phyloP scores from a whole-genome alignment of 1,139 yeast species.

The Groenewaldozyma auringiensis region DNA sequence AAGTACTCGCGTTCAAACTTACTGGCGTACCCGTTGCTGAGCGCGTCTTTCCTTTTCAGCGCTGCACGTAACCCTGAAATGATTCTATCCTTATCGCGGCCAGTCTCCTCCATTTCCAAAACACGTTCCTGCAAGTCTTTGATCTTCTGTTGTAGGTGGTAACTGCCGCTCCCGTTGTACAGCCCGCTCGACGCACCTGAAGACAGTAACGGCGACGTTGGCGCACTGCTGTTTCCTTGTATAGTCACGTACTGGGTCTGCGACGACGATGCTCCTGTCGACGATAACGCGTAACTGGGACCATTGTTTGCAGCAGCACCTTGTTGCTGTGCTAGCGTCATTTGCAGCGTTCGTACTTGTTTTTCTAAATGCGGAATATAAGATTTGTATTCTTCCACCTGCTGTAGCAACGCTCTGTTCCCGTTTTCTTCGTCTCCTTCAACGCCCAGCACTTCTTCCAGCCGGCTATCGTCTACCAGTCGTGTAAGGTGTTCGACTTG shows the following conservation, averaged over 20 bases:
- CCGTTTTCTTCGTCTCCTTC: constrained; percentile 10
- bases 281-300: no score
- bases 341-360: constrained; percentile 32
- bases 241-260: background rate
- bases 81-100: constrained; percentile 67
- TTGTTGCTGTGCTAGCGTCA: constrained; percentile 7
- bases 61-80: constrained; percentile 51
- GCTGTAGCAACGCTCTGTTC: constrained; percentile 11
- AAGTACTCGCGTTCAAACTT: background rate
- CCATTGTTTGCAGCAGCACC: background rate
- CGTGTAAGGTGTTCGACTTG: constrained; percentile 62
- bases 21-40: background rate
- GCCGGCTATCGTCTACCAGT: constrained; percentile 49
- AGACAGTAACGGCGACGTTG: background rate
- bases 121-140: constrained; percentile 68
- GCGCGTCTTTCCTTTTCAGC: constrained; percentile 21
- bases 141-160: constrained; percentile 28
- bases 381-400: constrained; percentile 55
- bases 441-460: constrained; percentile 37
- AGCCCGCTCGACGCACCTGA: constrained; percentile 6
- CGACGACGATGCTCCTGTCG: background rate
- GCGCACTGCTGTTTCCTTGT: constrained; percentile 1
- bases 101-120: constrained; percentile 50
- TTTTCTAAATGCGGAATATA: constrained; percentile 58
- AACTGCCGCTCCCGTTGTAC: constrained; percentile 3